phyloP scores from a whole-genome alignment of 176 grass and related monocot genomes.

The Zea mays region DNA sequence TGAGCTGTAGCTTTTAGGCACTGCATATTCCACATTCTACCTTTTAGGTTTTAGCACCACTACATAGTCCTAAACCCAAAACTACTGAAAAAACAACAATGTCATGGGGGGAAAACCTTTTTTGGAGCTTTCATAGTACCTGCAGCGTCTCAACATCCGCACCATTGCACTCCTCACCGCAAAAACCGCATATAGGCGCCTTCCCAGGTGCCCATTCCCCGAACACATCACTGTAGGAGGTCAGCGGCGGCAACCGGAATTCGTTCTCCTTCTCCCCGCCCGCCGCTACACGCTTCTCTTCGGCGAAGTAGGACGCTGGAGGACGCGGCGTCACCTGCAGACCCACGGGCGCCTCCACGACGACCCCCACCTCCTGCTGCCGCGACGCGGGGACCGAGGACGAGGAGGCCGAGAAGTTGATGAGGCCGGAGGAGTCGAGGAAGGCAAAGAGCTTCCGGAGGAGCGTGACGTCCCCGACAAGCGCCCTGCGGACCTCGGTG shows the following conservation, averaged over 20 bases:
- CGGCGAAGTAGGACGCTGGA: conserved; percentile 41
- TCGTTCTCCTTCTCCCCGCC: conserved; percentile 49
- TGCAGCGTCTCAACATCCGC: conserved; percentile 41
- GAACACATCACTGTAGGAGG: conserved; percentile 75
- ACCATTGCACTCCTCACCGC: conserved; percentile 40
- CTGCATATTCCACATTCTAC: not conserved
- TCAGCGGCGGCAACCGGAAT: conserved; percentile 70
- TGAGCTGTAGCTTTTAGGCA: no score
- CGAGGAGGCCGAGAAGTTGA: conserved; percentile 63
- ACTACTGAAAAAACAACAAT: not conserved
- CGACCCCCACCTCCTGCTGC: conserved; percentile 44
- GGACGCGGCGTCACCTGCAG: conserved; percentile 42
- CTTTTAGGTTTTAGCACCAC: not conserved
- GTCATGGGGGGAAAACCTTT: not conserved
- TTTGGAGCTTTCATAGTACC: conserved; percentile 41
- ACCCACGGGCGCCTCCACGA: conserved; percentile 63
- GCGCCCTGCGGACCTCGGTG: conserved; percentile 75
- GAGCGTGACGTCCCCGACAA: conserved; percentile 68
- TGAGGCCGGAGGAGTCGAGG: conserved; percentile 65
- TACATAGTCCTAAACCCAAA: not conserved
- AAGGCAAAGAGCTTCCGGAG: conserved; percentile 76
- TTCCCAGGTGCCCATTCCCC: conserved; percentile 63
- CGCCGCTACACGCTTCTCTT: conserved; percentile 43
- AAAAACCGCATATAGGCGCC: conserved; percentile 50
- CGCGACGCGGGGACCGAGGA: not conserved